A percentile compares a stretch with the other conserved stretches of the same genome.
Conservation (phyloP, 768 basidiomycete species). For the Tylopilus sp. region DNA sequence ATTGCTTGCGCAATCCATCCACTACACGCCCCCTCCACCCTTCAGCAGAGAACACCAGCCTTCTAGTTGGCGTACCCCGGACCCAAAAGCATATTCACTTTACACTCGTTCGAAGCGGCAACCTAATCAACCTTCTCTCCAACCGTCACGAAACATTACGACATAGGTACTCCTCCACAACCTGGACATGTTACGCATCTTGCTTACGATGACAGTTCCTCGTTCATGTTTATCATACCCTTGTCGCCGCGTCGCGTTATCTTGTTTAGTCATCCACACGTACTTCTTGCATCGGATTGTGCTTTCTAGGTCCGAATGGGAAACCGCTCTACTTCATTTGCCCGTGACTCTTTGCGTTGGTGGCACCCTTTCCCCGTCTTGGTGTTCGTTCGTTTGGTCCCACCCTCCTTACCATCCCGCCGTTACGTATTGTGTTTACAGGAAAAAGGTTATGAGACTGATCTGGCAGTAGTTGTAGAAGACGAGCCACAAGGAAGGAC, state of each 20-base stretch:
- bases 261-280: conserved; percentile 27
- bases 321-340: conserved; percentile 18
- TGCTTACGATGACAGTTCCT: conserved; percentile 29
- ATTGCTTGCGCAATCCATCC: background rate
- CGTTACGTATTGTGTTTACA: conserved; percentile 21
- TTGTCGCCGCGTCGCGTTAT: conserved; percentile 26
- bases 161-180: conserved; percentile 12
- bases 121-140: conserved; percentile 20
- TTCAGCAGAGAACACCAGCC: conserved; percentile 12
- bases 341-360: conserved; percentile 14
- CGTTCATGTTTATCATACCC: conserved; percentile 30
- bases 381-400: conserved; percentile 12
- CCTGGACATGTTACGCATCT: conserved; percentile 25
- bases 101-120: conserved; percentile 26
- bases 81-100: conserved; percentile 12
- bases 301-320: conserved; percentile 21
- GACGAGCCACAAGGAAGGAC: conserved; percentile 24
- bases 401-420: background rate
- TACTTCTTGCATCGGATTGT: conserved; percentile 23
- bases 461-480: conserved; percentile 31
- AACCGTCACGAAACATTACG: conserved; percentile 24
- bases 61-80: conserved; percentile 12
- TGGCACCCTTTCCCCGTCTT: conserved; percentile 6
- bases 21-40: background rate
- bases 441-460: conserved; percentile 21